These are phyloP conservation scores for Fusarium stilboides DNA, from an alignment of 2,329 filamentous ascomycete genomes.

Conservation along the genomic window DNA sequence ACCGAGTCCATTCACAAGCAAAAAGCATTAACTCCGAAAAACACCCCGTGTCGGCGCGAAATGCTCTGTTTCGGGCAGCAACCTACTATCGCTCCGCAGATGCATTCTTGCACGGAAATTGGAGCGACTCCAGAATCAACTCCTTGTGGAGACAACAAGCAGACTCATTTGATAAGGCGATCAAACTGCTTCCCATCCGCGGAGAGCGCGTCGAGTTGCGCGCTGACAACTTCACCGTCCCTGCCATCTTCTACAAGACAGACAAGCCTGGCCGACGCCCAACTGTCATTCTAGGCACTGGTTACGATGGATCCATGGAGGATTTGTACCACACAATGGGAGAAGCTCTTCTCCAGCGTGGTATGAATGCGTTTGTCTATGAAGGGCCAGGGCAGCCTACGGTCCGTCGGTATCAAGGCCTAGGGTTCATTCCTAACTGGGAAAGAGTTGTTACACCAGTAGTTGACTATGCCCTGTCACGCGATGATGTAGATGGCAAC, in stretches of 20 bases:
- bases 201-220: constrained; percentile 54
- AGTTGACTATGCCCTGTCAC: constrained; percentile 55
- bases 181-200: constrained; percentile 53
- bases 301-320: constrained; percentile 61
- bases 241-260: constrained; percentile 54
- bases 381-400: constrained; percentile 63
- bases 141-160: constrained; percentile 55
- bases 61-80: constrained; percentile 55
- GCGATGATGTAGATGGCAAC: constrained; percentile 51
- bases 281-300: constrained; percentile 60
- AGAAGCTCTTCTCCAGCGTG: constrained; percentile 55
- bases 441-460: constrained; percentile 58
- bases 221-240: constrained; percentile 51
- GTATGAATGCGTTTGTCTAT: constrained; percentile 61
- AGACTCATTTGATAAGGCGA: constrained; percentile 57
- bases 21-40: constrained; percentile 30
- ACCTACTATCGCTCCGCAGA: constrained; percentile 60
- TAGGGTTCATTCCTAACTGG: constrained; percentile 62
- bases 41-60: constrained; percentile 44
- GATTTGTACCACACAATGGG: constrained; percentile 58
- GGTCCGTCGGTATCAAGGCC: constrained; percentile 56
- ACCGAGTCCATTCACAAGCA: constrained; percentile 35
- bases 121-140: constrained; percentile 57
- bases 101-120: constrained; percentile 60
- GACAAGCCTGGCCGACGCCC: constrained; percentile 48